These are phyloP conservation scores for Sparassis latifolia DNA, from an alignment of 1,284 basidiomycete species.

Conservation along the genomic window DNA sequence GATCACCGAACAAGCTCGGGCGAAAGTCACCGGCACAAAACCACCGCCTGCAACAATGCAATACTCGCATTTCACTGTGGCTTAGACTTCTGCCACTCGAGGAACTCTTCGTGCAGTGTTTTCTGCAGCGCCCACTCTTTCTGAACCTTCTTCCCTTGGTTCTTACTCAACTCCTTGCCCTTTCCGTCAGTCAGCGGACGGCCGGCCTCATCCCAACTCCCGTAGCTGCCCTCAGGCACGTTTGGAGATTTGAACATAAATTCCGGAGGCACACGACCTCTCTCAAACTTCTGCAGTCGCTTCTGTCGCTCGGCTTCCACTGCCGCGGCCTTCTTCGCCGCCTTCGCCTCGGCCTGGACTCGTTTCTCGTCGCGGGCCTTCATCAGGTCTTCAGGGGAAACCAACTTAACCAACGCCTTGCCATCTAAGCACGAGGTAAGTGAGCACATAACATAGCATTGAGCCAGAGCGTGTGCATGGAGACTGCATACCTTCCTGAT, in stretches of 20 bases:
- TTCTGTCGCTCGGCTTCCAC: slow-evolving; percentile 72
- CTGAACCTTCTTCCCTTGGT: slow-evolving; percentile 68
- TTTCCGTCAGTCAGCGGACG: slow-evolving; percentile 80
- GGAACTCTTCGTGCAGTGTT: slow-evolving; percentile 74
- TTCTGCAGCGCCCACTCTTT: slow-evolving; percentile 80
- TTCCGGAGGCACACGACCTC: slow-evolving; percentile 69
- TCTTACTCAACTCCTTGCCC: slow-evolving; percentile 86
- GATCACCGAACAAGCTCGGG: neutral
- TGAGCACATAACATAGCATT: neutral
- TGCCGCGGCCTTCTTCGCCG: slow-evolving; percentile 73
- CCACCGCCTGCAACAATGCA: neutral
- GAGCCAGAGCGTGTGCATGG: neutral
- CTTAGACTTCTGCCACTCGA: slow-evolving; percentile 48
- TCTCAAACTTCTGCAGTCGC: slow-evolving; percentile 79
- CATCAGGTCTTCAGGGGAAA: slow-evolving; percentile 78
- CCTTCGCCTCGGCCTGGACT: slow-evolving; percentile 70
- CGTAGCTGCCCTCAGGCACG: slow-evolving; percentile 60
- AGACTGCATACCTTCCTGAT: slow-evolving; percentile 73
- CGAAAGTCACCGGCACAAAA: neutral
- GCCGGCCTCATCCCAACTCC: slow-evolving; percentile 81
- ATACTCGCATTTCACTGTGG: slow-evolving; percentile 2
- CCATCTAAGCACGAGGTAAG: slow-evolving; percentile 54
- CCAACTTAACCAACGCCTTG: slow-evolving; percentile 91
- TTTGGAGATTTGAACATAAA: slow-evolving; percentile 86
- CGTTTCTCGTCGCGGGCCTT: slow-evolving; percentile 88